phyloP scores from a whole-genome alignment of 1,139 yeast genomes.

The Eremothecium cymbalariae region DNA sequence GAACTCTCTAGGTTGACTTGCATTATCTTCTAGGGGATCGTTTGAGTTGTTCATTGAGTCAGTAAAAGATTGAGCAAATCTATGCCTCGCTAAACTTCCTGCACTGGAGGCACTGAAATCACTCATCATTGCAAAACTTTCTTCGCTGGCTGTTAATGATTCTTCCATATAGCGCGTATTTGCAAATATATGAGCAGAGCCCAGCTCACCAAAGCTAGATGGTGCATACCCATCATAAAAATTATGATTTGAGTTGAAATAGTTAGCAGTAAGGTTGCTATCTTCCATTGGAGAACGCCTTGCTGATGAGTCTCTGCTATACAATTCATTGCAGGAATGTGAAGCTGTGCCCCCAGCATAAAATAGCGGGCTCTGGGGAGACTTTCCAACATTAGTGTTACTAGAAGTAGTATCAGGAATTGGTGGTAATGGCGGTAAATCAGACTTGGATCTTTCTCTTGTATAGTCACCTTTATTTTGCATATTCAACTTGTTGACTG shows the following conservation, averaged over 20 bases:
- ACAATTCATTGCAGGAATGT: too few relatives aligned
- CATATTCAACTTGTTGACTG: too few relatives aligned
- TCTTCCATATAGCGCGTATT: conserved; percentile 27
- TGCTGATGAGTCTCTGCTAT: neutral
- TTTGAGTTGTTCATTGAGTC: conserved; percentile 29
- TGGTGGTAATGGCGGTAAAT: conserved; percentile 25
- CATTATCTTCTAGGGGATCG: conserved; percentile 6
- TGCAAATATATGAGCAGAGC: conserved; percentile 25
- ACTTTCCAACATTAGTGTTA: too few relatives aligned
- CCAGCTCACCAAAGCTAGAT: too few relatives aligned
- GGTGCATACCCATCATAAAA: neutral
- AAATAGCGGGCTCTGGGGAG: too few relatives aligned
- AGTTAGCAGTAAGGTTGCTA: conserved; percentile 10
- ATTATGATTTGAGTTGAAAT: conserved; percentile 2
- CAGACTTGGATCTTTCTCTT: conserved; percentile 12
- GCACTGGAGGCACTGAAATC: conserved; percentile 88
- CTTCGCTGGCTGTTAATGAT: conserved; percentile 29
- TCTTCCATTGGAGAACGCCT: conserved; percentile 10
- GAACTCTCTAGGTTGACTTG: neutral
- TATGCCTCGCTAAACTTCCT: conserved; percentile 72
- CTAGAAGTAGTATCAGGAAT: conserved; percentile 2
- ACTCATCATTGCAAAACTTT: conserved; percentile 38
- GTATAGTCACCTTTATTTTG: too few relatives aligned
- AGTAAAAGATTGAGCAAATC: conserved; percentile 39
- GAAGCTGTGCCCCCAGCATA: too few relatives aligned